Base-by-base conservation (phyloP, 78 protist species). In the Dictyostelium citrinum region DNA sequence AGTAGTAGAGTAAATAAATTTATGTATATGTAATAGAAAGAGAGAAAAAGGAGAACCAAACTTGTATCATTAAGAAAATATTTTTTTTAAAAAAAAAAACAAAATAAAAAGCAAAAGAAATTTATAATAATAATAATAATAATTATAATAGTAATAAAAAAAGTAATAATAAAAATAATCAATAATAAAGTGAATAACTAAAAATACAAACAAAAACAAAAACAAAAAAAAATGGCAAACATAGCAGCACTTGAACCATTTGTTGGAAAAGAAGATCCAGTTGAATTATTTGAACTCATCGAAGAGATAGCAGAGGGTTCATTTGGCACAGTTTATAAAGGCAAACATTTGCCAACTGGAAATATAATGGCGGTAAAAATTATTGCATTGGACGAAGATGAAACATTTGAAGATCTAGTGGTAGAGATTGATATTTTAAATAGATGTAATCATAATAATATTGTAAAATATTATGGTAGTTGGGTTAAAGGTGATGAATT, bases 401-500 rank as follows among this genome's bases (percentile, higher is more conserved):
- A 95, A 75, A 94, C 91, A 24, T 61, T 95, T 41, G 96, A 92
- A 31, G 91, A 80, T 75, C 31, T 95, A 6, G 86, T 90, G 0
- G 90, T 91, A 9, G 97, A 95, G 68, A 85, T 95, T 49, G 83
- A 80, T 24, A 90, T 95, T 90, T 24, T 95, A 35, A 85, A 83
- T 49, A 31, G 95, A 74, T 95, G 97, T 78, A 90, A 76, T 46
- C 96, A 95, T 72, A 78, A 74, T 17, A 82, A 83, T 45, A 88
- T 95, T 37, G 97, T 95, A 5, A 74, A 58, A 43, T 95, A 90
- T 49, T 78, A 75, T 55, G 97, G 95, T 31, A 76, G 94, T 83
- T 95, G 95, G 95, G 91, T 91, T 7, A 91, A 91, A 60, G 95
- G 95, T 27, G 95, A 91, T 39, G 95, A 91, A 58, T 77, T 91